Percentiles rank a stretch among this genome's conserved stretches.
These are phyloP conservation scores for Cokeromyces recurvatus DNA, from an alignment of 371 early-diverging fungal species.

Conservation along the genomic window DNA sequence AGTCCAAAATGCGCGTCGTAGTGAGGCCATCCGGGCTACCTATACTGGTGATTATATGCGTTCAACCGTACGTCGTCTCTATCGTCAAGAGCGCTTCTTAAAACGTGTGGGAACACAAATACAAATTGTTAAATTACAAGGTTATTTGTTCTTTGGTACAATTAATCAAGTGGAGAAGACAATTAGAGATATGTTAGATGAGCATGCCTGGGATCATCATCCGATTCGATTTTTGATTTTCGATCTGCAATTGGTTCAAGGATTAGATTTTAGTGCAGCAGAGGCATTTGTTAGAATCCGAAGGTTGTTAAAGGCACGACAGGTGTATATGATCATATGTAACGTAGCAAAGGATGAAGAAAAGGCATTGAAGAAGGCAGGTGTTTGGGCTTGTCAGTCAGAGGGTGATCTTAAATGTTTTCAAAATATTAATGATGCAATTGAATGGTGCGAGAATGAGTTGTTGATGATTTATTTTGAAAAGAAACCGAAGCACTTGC, in stretches of 20 bases:
- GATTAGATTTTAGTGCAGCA: conserved; percentile 93
- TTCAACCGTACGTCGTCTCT: conserved; percentile 85
- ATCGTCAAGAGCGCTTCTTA: conserved; percentile 83
- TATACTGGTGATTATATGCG: conserved; percentile 78
- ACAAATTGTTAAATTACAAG: conserved; percentile 84
- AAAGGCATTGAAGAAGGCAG: conserved; percentile 68
- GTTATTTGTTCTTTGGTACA: conserved; percentile 94
- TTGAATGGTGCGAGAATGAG: conserved; percentile 95
- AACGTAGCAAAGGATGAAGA: conserved; percentile 70
- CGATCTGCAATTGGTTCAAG: conserved; percentile 84
- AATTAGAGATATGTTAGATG: conserved; percentile 62
- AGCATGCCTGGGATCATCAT: conserved; percentile 62
- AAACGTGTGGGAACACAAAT: conserved; percentile 83
- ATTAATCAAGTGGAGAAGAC: conserved; percentile 80
- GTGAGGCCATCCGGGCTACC: conserved; percentile 71
- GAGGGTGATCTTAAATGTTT: conserved; percentile 66
- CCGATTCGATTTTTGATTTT: conserved; percentile 82
- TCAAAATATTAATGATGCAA: conserved; percentile 74
- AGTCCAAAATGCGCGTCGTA: conserved; percentile 73
- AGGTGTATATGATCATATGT: conserved; percentile 84
- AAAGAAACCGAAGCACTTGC: conserved; percentile 24
- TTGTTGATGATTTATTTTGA: conserved; percentile 70
- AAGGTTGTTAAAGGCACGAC: conserved; percentile 61
- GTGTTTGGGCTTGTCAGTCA: conserved; percentile 61
- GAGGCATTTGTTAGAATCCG: conserved; percentile 91